phyloP scores from a whole-genome alignment of 257 asterid genomes.

The Petrea volubilis region DNA sequence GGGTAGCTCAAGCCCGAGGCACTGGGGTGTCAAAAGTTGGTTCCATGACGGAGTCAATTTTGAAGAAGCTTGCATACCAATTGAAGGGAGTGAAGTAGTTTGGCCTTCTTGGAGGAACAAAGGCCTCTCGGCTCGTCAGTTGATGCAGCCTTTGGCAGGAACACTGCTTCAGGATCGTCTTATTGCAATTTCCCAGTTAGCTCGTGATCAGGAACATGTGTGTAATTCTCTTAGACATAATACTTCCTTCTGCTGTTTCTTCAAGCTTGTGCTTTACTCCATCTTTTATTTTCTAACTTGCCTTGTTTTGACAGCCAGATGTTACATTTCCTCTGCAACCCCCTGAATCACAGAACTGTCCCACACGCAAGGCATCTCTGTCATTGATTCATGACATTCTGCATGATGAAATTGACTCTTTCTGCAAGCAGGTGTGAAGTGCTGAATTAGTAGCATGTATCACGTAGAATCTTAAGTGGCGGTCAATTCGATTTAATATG shows the following conservation, averaged over 20 bases:
- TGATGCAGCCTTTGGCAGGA: slow-evolving; percentile 91
- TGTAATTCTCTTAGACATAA: slow-evolving; percentile 14
- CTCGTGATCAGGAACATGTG: slow-evolving; percentile 98
- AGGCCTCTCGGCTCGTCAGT: slow-evolving; percentile 73
- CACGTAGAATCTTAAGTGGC: slow-evolving; percentile 10
- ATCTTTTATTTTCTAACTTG: slow-evolving; percentile 21
- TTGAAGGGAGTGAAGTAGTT: slow-evolving; percentile 90
- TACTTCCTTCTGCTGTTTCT: slow-evolving; percentile 17
- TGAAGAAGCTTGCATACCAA: slow-evolving; percentile 80
- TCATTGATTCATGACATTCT: slow-evolving; percentile 66
- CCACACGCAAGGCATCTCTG: slow-evolving; percentile 58
- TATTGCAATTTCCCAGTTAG: slow-evolving; percentile 87
- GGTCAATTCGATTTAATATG: slow-evolving; percentile 5
- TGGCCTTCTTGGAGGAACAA: slow-evolving; percentile 99
- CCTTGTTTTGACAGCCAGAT: slow-evolving; percentile 76
- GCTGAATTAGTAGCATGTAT: slow-evolving; percentile 20
- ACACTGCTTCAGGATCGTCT: slow-evolving; percentile 94
- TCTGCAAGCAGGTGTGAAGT: slow-evolving; percentile 83
- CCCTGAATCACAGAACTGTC: slow-evolving; percentile 57
- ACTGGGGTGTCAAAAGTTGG: slow-evolving; percentile 99
- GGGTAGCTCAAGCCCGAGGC: slow-evolving; percentile 99
- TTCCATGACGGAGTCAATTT: slow-evolving; percentile 84
- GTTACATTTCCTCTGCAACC: slow-evolving; percentile 92
- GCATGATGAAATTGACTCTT: slow-evolving; percentile 81
- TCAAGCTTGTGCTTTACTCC: slow-evolving; percentile 7